Percentiles rank a stretch among this genome's conserved stretches.
Conservation (phyloP, 2,329 filamentous ascomycete genomes). For the Furcasterigmium sp. region DNA sequence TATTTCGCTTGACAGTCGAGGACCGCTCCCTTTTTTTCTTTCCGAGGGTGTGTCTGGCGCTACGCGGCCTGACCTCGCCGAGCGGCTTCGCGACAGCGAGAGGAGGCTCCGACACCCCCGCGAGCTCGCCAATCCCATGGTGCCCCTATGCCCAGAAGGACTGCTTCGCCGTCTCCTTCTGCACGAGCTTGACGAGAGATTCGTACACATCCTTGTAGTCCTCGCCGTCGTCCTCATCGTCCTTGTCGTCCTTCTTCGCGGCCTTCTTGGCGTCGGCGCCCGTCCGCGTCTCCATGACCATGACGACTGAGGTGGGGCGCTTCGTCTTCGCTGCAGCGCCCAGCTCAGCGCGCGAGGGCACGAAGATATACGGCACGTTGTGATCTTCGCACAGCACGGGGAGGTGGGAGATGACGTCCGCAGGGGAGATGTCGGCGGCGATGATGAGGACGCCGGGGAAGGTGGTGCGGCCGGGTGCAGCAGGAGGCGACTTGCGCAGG, state of each 20-base stretch:
- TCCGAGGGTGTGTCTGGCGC: neutral
- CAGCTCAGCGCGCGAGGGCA: slow-evolving; percentile 86
- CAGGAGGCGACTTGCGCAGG: slow-evolving; percentile 81
- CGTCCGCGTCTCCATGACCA: slow-evolving; percentile 62
- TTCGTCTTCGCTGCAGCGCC: slow-evolving; percentile 93
- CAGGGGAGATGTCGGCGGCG: slow-evolving; percentile 94
- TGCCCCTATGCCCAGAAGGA: slow-evolving; percentile 37
- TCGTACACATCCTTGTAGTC: slow-evolving; percentile 60
- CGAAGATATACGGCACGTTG: slow-evolving; percentile 94
- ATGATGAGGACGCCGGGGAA: slow-evolving; percentile 80
- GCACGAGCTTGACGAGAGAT: slow-evolving; percentile 58
- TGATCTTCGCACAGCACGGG: slow-evolving; percentile 98
- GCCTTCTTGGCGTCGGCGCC: slow-evolving; percentile 39
- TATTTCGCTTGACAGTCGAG: too few species aligned
- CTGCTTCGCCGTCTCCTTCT: slow-evolving; percentile 60
- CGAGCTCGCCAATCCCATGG: too few species aligned
- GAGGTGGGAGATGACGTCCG: slow-evolving; percentile 98
- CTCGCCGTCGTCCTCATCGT: slow-evolving; percentile 46
- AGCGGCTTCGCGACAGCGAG: neutral
- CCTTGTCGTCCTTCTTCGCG: slow-evolving; percentile 36
- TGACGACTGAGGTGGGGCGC: slow-evolving; percentile 92
- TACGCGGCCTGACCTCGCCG: neutral
- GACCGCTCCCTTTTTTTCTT: too few species aligned
- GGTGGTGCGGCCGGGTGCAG: slow-evolving; percentile 57
- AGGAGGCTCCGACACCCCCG: neutral